These are phyloP conservation scores for Elsinoe perseae DNA, from an alignment of 2,329 filamentous ascomycete genomes.

Conservation along the genomic window DNA sequence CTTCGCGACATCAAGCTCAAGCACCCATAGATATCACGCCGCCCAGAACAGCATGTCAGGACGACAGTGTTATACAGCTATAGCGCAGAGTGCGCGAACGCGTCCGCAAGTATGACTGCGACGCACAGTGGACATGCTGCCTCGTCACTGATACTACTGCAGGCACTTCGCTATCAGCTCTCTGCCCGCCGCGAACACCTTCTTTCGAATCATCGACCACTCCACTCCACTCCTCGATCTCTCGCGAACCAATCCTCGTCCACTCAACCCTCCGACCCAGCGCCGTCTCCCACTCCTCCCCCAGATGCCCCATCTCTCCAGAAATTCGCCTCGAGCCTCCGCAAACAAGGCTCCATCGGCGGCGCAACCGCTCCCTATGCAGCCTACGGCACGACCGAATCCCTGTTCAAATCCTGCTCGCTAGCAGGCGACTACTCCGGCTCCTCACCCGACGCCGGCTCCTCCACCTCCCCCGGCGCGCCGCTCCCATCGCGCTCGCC, in stretches of 20 bases:
- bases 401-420: slow-evolving; percentile 68
- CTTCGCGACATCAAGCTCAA: neutral
- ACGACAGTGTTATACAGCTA: neutral
- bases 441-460: neutral
- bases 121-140: slow-evolving; percentile 8
- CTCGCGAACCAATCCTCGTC: neutral
- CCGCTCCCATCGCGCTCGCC: neutral
- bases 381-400: slow-evolving; percentile 70
- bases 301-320: slow-evolving; percentile 13
- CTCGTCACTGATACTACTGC: neutral
- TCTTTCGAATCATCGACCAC: neutral
- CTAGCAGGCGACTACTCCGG: slow-evolving; percentile 61
- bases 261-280: neutral
- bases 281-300: neutral
- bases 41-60: neutral
- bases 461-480: neutral
- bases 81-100: slow-evolving; percentile 11
- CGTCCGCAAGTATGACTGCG: slow-evolving; percentile 15
- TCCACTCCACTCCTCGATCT: neutral
- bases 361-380: slow-evolving; percentile 59
- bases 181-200: neutral
- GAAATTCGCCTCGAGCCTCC: slow-evolving; percentile 19
- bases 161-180: slow-evolving; percentile 17
- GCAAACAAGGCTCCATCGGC: slow-evolving; percentile 22
- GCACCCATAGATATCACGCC: neutral